phyloP scores from a whole-genome alignment of 768 basidiomycete species.

The Podaxis mareebaensis region DNA sequence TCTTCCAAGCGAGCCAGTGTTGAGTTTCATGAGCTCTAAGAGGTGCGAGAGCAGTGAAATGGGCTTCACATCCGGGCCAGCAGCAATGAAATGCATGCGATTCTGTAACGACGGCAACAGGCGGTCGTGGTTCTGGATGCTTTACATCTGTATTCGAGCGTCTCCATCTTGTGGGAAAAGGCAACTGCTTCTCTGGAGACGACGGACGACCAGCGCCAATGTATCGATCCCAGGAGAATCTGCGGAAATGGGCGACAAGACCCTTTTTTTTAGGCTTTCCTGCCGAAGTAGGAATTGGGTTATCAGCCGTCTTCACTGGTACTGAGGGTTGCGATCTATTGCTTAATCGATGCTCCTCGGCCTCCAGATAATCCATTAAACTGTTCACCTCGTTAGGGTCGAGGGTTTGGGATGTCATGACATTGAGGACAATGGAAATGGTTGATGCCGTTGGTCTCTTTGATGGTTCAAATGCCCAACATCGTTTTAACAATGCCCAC shows the following conservation, averaged over 20 bases:
- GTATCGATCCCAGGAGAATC: not conserved
- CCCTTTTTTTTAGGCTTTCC: not conserved
- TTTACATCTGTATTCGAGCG: not conserved
- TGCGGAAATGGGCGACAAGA: not conserved
- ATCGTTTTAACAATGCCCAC: conserved; percentile 17
- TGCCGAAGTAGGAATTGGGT: not conserved
- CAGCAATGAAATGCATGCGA: not conserved
- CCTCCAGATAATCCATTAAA: conserved; percentile 1
- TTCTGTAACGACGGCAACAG: not conserved
- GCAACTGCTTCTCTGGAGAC: not conserved
- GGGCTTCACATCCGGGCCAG: not conserved
- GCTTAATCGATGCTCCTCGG: not conserved
- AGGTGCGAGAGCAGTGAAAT: not conserved
- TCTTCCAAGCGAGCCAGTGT: not conserved
- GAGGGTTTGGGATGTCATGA: not conserved
- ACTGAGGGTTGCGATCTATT: not conserved
- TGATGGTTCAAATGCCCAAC: conserved; percentile 14
- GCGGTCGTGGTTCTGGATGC: not conserved
- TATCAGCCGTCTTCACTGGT: not conserved
- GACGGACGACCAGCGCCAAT: not conserved
- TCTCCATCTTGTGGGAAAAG: not conserved
- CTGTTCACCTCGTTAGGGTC: not conserved
- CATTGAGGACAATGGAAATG: not conserved
- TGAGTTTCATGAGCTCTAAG: not conserved
- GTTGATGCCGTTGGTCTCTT: conserved; percentile 13